Percentiles rank a stretch among this genome's conserved stretches.
Evolutionary conservation across 192 early-diverging fungal species (phyloP).

Genomic region (Dissophora ornata): DNA sequence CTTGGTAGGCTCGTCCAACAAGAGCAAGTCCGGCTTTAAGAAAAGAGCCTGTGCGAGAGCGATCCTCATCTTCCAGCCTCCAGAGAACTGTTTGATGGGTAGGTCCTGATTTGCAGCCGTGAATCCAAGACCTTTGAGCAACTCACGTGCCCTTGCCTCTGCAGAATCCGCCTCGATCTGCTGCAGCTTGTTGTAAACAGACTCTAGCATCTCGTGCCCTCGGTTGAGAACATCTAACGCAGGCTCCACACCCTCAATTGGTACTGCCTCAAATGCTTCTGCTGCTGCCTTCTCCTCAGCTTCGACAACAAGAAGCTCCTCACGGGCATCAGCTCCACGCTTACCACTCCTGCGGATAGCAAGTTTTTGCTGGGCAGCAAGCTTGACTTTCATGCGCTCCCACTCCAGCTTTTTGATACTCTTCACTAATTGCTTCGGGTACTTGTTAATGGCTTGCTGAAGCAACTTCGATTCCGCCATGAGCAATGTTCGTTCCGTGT

Average conservation of each 20-base stretch:
- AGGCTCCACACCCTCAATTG: slow-evolving; percentile 43
- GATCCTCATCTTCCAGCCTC: slow-evolving; percentile 92
- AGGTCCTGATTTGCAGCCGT: slow-evolving; percentile 67
- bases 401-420: slow-evolving; percentile 56
- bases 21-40: slow-evolving; percentile 82
- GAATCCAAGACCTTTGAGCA: slow-evolving; percentile 84
- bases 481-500: slow-evolving; percentile 67
- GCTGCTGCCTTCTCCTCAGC: slow-evolving; percentile 43
- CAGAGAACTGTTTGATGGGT: slow-evolving; percentile 76
- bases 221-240: slow-evolving; percentile 66
- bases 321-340: slow-evolving; percentile 72
- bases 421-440: slow-evolving; percentile 56
- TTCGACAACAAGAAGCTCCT: slow-evolving; percentile 60
- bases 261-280: slow-evolving; percentile 47
- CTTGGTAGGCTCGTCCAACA: slow-evolving; percentile 87
- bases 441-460: slow-evolving; percentile 59
- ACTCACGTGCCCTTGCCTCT: slow-evolving; percentile 73
- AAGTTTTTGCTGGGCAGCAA: slow-evolving; percentile 64
- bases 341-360: slow-evolving; percentile 75
- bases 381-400: slow-evolving; percentile 53
- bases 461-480: slow-evolving; percentile 60
- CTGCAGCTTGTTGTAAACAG: slow-evolving; percentile 69
- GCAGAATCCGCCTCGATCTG: slow-evolving; percentile 71
- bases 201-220: slow-evolving; percentile 66
- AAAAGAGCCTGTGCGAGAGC: slow-evolving; percentile 89